Evolutionary conservation across 352 stramenopile species (phyloP).

Genomic region (Phytophthora quininea): DNA sequence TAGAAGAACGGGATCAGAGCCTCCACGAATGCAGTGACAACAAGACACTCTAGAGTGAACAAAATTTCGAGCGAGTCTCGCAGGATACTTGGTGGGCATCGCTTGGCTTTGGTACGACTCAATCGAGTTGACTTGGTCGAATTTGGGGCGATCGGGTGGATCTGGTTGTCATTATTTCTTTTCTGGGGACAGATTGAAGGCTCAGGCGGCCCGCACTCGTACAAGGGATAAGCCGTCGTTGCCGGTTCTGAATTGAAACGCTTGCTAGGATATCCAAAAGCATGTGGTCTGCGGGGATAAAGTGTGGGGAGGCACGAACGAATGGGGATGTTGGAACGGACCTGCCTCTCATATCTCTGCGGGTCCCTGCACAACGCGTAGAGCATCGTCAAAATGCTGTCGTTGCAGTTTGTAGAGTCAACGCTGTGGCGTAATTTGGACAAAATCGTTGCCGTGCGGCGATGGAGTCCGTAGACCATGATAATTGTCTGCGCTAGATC

Average conservation of each 20-base stretch:
- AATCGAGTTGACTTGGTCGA: background rate
- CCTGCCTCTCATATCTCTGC: conserved; percentile 1
- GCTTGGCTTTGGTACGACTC: too few species aligned
- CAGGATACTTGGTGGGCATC: conserved; percentile 1
- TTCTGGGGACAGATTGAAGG: background rate
- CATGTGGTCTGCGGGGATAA: conserved; percentile 3
- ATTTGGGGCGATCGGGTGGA: background rate
- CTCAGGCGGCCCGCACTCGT: background rate
- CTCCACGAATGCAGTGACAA: conserved; percentile 41
- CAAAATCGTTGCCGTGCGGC: conserved; percentile 4
- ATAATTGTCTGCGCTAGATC: conserved; percentile 12
- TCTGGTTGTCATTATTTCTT: background rate
- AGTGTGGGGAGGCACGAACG: conserved; percentile 12
- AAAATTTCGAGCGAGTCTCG: conserved; percentile 20
- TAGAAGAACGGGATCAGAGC: conserved; percentile 40
- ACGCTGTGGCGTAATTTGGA: background rate
- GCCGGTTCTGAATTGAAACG: background rate
- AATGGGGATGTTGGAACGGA: background rate
- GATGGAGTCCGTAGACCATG: conserved; percentile 20
- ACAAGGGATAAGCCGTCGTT: background rate
- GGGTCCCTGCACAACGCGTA: conserved; percentile 7
- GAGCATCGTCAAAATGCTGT: background rate
- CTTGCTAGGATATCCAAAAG: conserved; percentile 10
- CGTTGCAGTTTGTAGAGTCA: background rate
- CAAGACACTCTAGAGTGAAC: conserved; percentile 40